Evolutionary conservation across 495 filamentous ascomycete genomes (phyloP), one percentile per base, ranked within the genome.

Genomic region (Choiromyces venosus): DNA sequence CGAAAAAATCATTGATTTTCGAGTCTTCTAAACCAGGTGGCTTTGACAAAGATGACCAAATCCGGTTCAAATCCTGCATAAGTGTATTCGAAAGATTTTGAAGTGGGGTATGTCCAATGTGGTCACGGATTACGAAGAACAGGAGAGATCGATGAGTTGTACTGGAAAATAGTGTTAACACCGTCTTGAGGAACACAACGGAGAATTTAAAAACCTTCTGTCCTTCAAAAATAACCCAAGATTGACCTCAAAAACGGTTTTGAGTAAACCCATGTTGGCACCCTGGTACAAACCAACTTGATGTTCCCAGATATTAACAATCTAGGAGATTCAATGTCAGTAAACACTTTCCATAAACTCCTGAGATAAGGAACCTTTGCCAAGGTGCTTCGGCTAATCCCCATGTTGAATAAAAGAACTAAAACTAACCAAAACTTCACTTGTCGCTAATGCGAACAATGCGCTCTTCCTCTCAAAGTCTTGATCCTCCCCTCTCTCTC

Each of bases 241-340:
- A 82, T 99, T 98, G 80, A 99, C 95, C 84, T 99, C 95, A 80
- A 99, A 99, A 8, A 99, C 95, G 16, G 96, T 98, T 85, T 99
- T 99, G 73, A 99, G 83, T 74, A 99, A 82, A 3, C 95, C 95
- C 95, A 99, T 99, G 83, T 99, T 99, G 73, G 95, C 95, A 69
- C 95, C 95, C 83, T 99, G 95, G 80, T 99, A 99, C 80, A 99
- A 83, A 33, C 95, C 95, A 67, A 99, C 95, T 83, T 99, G 95
- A 83, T 97, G 94, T 84, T 99, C 95, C 95, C 95, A 99, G 74
- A 99, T 94, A 79, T 99, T 99, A 81, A 99, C 92, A 81, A 99
- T 96, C 79, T 81, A 74, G 18, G 38, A 33, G 33, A 73, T 65
- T 33, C 8, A 70, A 67, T 52, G 67, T 77, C 69, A 77, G 75